Conservation (phyloP, 306 rosid genomes). For the Trifolium repens region DNA sequence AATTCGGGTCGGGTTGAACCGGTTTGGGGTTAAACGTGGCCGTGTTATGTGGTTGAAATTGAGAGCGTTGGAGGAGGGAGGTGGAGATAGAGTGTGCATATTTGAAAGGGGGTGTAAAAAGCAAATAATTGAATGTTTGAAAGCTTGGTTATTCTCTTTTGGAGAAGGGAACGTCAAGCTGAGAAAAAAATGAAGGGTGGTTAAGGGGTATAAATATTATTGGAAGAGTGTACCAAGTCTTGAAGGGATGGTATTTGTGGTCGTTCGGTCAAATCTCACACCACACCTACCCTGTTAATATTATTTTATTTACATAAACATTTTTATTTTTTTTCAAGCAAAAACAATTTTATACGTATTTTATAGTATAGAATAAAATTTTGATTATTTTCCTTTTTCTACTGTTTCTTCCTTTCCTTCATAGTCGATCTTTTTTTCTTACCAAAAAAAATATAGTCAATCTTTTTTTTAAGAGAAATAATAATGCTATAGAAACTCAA, state of each 20-base stretch:
- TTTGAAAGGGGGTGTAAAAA: not conserved
- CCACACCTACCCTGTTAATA: slow-evolving; percentile 20
- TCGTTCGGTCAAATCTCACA: slow-evolving; percentile 41
- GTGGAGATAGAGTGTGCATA: slow-evolving; percentile 69
- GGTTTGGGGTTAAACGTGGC: slow-evolving; percentile 5
- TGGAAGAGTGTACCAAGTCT: slow-evolving; percentile 4
- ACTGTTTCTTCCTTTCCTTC: too few relatives aligned
- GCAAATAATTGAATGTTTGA: not conserved
- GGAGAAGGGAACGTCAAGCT: slow-evolving; percentile 79
- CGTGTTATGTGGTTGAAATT: slow-evolving; percentile 28
- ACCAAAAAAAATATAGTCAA: too few relatives aligned
- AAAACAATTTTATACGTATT: too few relatives aligned
- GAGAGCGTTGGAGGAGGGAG: slow-evolving; percentile 49
- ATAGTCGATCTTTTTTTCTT: too few relatives aligned
- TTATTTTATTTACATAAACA: not conserved
- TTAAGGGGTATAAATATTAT: slow-evolving; percentile 47
- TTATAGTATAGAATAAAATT: too few relatives aligned
- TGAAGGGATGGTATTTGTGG: slow-evolving; percentile 42
- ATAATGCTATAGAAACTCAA: too few relatives aligned
- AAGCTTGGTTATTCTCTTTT: slow-evolving; percentile 72
- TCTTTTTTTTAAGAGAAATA: too few relatives aligned
- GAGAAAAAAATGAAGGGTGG: slow-evolving; percentile 43
- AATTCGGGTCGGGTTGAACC: slow-evolving; percentile 42
- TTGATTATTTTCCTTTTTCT: too few relatives aligned
- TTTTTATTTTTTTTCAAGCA: not conserved